Base-by-base conservation (phyloP, 2,329 filamentous ascomycete genomes). In the Ambrosiella xylebori region DNA sequence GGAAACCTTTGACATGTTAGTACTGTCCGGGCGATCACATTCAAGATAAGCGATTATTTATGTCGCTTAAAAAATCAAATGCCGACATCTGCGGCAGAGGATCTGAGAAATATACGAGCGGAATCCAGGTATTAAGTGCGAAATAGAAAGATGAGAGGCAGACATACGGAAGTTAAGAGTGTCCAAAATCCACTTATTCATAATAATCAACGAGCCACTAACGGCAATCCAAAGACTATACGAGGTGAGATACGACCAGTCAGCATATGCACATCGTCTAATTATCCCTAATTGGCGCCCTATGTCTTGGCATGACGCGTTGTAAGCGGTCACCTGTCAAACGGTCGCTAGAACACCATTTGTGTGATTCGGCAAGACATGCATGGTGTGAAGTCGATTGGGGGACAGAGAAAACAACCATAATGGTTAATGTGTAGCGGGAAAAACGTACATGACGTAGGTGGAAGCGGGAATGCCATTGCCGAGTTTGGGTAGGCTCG, bases 181-280 rank as follows among this genome's bases (percentile, higher is more conserved):
- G 66, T 91, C 84, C 62, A 97, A 79, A 66, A 98, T 88, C 82
- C 88, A 95, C 81, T 98, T 98, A 83, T 98, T 97, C 84, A 96
- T 97, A 62, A 98, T 77, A 70, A 98, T 98, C 68, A 97, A 89
- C 66, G 85, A 88, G 49, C 89, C 95, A 67, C 88, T 95, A 70
- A 96, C 78, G 61, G 83, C 76, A 68, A 98, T 97, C 93, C 93
- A 98, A 38, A 61, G 59, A 15, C 61, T 62, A 56, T 9, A 52
- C 35, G 36, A 17, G 44, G n/a, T 17, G 8, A 47, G 44, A 44
- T 17, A 27, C 7, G 12, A 39, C 15, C 37, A 36, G 54, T 59
- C 40, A 59, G 58, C 44, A 59, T 27, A 41, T 55, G 44, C 44
- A 47, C 44, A 47, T 47, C 44, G 44, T 15, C n/a, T 47, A 47